A percentile compares a stretch with the other conserved stretches of the same genome.
Evolutionary conservation across 75 land plant genomes (phyloP).

Genomic region (Selaginella tamariscina): DNA sequence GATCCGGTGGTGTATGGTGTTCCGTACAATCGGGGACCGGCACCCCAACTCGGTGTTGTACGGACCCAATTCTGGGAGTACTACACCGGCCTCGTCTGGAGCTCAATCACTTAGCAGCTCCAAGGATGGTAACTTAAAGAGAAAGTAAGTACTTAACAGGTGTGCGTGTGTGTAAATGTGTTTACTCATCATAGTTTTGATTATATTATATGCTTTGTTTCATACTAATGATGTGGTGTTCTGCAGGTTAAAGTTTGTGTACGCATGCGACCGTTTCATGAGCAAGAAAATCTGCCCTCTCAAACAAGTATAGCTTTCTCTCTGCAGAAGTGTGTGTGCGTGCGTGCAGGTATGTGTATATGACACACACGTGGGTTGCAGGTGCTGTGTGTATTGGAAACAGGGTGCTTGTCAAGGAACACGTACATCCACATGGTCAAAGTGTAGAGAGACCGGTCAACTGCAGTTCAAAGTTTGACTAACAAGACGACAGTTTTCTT

Average conservation of each 20-base stretch:
- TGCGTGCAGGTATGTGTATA: background rate
- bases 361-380: no score
- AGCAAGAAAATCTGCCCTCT: conserved; percentile 9
- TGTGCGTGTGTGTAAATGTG: no score
- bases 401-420: conserved; percentile 28
- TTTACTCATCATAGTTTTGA: background rate
- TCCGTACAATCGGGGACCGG: background rate
- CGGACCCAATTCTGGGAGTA: background rate
- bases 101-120: background rate
- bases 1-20: background rate
- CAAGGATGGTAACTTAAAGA: background rate
- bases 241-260: conserved; percentile 11
- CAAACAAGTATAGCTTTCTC: conserved; percentile 8
- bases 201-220: background rate
- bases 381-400: conserved; percentile 22
- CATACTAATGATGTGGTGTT: background rate
- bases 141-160: background rate
- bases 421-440: conserved; percentile 14
- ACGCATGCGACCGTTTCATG: conserved; percentile 10
- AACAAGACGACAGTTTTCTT: conserved; percentile 25
- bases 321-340: background rate
- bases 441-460: conserved; percentile 8
- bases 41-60: no score
- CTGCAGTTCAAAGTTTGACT: conserved; percentile 24
- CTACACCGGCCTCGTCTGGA: background rate